Evolutionary conservation across 768 basidiomycete genomes (phyloP), one percentile per base, ranked within the genome.

Genomic region (Leccinum broughii): DNA sequence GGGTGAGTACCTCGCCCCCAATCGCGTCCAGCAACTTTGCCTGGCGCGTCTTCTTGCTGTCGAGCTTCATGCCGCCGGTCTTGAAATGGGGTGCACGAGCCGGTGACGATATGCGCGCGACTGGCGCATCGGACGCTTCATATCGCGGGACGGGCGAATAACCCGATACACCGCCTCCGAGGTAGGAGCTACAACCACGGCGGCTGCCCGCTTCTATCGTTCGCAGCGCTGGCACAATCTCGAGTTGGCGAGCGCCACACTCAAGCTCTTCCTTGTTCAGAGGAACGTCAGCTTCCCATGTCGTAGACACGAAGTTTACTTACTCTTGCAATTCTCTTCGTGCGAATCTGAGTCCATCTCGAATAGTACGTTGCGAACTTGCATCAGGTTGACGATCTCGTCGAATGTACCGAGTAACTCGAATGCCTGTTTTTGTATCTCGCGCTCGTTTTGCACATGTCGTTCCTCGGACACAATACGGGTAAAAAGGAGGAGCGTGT

Each of bases 221-320:
- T 98, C 96, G 37, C 95, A 82, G 46, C 96, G 86, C 71, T 98
- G 97, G 97, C 87, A 97, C 92, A 1, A 30, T 30, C 75, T 99
- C 97, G 62, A 99, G 86, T n/a, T n/a, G n/a, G n/a, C n/a, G n/a
- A n/a, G n/a, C 95, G 32, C 96, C 89, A 44, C 97, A 87, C 74
- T 98, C 98, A 71, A 99, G 89, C 70, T 98, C 96, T 77, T 99
- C 97, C 76, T 98, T 98, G 80, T 99, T 98, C 90, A 15, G 28
- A 24, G 37, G 6, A 37, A 37, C 14, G 37, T 39, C 37, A 39
- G 15, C 37, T 8, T 7, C 3, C 3, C 15, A 17, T 39, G 7
- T 37, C 37, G 14, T 37, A 24, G 13, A 1, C 17, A 3, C 41
- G 15, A 4, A 7, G 6, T 39, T 44, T 44, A 76, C 88, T 62